These are phyloP conservation scores for Lipomyces orientalis DNA, from an alignment of 805 yeast genomes.

Conservation along the genomic window DNA sequence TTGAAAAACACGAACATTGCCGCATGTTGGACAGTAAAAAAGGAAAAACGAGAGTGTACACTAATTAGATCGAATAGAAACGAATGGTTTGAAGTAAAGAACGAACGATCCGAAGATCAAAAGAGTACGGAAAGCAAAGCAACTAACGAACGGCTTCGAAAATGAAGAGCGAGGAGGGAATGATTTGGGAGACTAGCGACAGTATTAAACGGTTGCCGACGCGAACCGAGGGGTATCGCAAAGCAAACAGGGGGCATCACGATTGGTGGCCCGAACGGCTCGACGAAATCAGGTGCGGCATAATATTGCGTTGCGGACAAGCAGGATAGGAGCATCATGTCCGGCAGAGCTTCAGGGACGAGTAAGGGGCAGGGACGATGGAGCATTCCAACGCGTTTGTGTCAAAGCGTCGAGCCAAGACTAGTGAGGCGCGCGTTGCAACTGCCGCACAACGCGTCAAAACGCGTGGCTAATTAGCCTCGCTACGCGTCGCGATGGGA, in stretches of 20 bases:
- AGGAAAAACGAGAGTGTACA: background rate
- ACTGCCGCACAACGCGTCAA: background rate
- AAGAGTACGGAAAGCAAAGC: background rate
- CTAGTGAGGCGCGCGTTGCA: background rate
- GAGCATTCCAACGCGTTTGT: background rate
- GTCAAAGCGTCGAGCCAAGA: background rate
- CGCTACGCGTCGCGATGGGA: too few relatives aligned
- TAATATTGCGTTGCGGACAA: background rate
- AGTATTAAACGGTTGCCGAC: background rate
- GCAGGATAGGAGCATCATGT: background rate
- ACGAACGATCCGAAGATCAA: background rate
- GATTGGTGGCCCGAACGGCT: background rate
- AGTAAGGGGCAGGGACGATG: background rate
- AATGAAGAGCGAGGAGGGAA: background rate
- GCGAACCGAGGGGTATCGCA: background rate
- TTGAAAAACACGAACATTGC: background rate
- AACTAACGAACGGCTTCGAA: background rate
- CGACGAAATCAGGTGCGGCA: background rate
- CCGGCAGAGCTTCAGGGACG: background rate
- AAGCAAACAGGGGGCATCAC: background rate
- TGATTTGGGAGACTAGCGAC: background rate
- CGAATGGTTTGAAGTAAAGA: background rate
- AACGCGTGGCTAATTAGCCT: background rate
- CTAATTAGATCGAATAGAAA: background rate
- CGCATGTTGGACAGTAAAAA: background rate